phyloP scores from a whole-genome alignment of 2,329 filamentous ascomycete genomes.

The Lecanoromycetidae sp. region DNA sequence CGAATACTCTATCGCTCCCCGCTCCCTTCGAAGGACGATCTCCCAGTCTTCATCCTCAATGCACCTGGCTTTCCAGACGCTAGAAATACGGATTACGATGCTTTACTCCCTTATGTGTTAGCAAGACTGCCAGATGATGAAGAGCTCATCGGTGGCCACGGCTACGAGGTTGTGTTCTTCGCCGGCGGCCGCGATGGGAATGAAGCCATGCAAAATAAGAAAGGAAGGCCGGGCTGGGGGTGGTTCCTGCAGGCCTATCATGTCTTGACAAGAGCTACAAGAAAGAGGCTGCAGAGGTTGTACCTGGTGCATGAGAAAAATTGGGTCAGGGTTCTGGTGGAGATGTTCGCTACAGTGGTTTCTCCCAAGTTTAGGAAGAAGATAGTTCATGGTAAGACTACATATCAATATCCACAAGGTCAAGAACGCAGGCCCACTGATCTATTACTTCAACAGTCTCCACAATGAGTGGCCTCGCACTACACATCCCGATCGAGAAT shows the following conservation, averaged over 20 bases:
- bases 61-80: conserved; percentile 45
- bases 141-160: conserved; percentile 40
- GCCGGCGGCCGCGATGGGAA: conserved; percentile 39
- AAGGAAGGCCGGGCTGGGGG: conserved; percentile 39
- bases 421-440: neutral
- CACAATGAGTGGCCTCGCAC: conserved; percentile 37
- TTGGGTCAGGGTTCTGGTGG: conserved; percentile 44
- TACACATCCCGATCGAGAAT: conserved; percentile 40
- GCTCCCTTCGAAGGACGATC: conserved; percentile 36
- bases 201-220: conserved; percentile 35
- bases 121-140: conserved; percentile 43
- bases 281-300: conserved; percentile 43
- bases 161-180: conserved; percentile 47
- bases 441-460: conserved; percentile 29
- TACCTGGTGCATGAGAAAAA: conserved; percentile 47
- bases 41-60: conserved; percentile 43
- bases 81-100: conserved; percentile 42
- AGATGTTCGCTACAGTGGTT: conserved; percentile 45
- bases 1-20: conserved; percentile 44
- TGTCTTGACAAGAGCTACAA: conserved; percentile 41
- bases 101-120: conserved; percentile 43
- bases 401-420: neutral
- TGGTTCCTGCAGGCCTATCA: conserved; percentile 49
- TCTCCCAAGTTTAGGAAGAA: conserved; percentile 47
- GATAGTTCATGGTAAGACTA: conserved; percentile 39